Conservation (phyloP, 257 asterid genomes). For the Nicotiana tabacum region DNA sequence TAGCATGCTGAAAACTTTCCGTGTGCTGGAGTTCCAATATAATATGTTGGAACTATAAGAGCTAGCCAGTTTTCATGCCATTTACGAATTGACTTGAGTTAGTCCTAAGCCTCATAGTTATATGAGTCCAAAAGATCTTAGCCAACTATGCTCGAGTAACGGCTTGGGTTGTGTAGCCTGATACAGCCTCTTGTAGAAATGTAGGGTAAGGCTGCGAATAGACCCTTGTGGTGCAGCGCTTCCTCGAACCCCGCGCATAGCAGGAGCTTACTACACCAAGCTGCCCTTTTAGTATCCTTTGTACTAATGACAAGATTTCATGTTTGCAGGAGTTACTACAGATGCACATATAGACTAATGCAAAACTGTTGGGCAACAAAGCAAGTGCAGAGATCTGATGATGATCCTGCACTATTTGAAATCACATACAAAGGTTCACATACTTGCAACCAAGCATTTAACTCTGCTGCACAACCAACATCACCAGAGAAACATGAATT, state of each 20-base stretch:
- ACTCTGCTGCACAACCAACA: slow-evolving; percentile 25
- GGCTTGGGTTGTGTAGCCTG: background rate
- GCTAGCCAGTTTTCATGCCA: too few relatives aligned
- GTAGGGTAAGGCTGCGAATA: too few relatives aligned
- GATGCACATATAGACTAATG: slow-evolving; percentile 64
- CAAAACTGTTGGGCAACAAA: slow-evolving; percentile 84
- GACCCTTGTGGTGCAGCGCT: too few relatives aligned
- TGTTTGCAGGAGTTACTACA: slow-evolving; percentile 79
- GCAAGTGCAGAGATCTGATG: slow-evolving; percentile 93
- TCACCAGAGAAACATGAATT: slow-evolving; percentile 41
- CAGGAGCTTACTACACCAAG: too few relatives aligned
- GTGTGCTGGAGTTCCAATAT: too few relatives aligned
- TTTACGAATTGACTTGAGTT: background rate
- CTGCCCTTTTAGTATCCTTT: background rate
- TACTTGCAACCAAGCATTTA: slow-evolving; percentile 38
- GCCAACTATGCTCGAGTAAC: background rate
- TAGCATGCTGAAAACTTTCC: too few relatives aligned
- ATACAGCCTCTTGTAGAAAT: background rate
- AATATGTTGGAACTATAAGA: too few relatives aligned
- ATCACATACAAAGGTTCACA: slow-evolving; percentile 78
- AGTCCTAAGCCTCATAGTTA: background rate
- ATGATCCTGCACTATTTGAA: slow-evolving; percentile 66
- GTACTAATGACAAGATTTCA: slow-evolving; percentile 1
- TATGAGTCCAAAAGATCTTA: background rate
- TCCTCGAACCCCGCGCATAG: too few relatives aligned